Evolutionary conservation across 208 protist species (phyloP).

Genomic region (Leishmania tropica): DNA sequence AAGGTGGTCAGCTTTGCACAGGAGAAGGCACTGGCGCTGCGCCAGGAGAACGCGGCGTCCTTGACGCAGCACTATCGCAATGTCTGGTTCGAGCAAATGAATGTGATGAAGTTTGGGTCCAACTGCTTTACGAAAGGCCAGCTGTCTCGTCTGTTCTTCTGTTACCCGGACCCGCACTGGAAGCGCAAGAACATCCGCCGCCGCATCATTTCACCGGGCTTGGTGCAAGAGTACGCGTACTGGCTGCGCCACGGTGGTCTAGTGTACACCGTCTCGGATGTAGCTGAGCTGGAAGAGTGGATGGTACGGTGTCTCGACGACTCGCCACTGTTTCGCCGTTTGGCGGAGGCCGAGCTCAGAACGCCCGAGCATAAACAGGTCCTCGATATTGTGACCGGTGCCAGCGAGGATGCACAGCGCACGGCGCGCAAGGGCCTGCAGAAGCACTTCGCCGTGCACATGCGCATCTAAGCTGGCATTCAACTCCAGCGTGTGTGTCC

Average conservation of each 20-base stretch:
- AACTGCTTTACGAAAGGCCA: slow-evolving; percentile 97
- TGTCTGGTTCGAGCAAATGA: slow-evolving; percentile 94
- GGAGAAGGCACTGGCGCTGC: slow-evolving; percentile 62
- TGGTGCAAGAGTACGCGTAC: slow-evolving; percentile 98
- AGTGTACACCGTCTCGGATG: slow-evolving; percentile 97
- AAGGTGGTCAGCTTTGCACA: slow-evolving; percentile 95
- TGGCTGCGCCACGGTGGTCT: slow-evolving; percentile 93
- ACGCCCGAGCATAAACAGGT: slow-evolving; percentile 47
- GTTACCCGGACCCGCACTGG: slow-evolving; percentile 99
- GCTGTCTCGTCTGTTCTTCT: slow-evolving; percentile 96
- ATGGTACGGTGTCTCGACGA: slow-evolving; percentile 93
- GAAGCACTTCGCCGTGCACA: slow-evolving; percentile 86
- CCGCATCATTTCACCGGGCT: slow-evolving; percentile 95
- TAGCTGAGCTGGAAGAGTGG: slow-evolving; percentile 92
- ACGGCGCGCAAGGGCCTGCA: slow-evolving; percentile 78
- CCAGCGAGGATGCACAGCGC: slow-evolving; percentile 88
- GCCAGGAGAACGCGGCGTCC: slow-evolving; percentile 59
- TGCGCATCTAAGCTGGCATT: slow-evolving; percentile 38
- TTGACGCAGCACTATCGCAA: slow-evolving; percentile 92
- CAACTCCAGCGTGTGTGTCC: background rate
- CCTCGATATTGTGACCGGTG: slow-evolving; percentile 62
- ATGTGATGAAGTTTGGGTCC: slow-evolving; percentile 98
- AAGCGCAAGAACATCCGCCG: slow-evolving; percentile 97
- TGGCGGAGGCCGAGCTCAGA: slow-evolving; percentile 71
- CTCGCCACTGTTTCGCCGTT: slow-evolving; percentile 93